Conservation (phyloP, 2,329 filamentous ascomycete genomes). For the Biscogniauxia mediterranea region DNA sequence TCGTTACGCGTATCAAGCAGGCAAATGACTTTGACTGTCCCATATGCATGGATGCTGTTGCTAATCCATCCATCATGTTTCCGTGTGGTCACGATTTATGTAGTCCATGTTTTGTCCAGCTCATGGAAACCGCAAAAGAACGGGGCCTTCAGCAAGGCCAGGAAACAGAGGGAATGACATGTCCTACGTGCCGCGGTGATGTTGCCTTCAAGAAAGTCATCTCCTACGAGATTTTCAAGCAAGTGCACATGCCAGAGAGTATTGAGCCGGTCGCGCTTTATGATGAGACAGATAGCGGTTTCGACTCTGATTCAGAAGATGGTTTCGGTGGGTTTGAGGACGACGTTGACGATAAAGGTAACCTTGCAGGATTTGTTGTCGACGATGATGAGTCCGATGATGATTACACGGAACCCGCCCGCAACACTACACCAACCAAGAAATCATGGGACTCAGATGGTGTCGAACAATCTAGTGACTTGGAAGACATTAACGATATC, state of each 20-base stretch:
- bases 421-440: slow-evolving; percentile 27
- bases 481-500: slow-evolving; percentile 15
- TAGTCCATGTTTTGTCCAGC: slow-evolving; percentile 69
- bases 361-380: slow-evolving; percentile 23
- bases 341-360: slow-evolving; percentile 29
- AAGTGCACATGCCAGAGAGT: slow-evolving; percentile 63
- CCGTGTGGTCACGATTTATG: slow-evolving; percentile 84
- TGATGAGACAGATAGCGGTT: slow-evolving; percentile 36
- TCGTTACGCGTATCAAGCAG: slow-evolving; percentile 64
- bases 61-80: slow-evolving; percentile 74
- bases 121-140: slow-evolving; percentile 59
- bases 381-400: slow-evolving; percentile 40
- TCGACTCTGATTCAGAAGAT: slow-evolving; percentile 31
- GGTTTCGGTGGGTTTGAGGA: slow-evolving; percentile 33
- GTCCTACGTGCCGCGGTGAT: slow-evolving; percentile 70
- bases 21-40: slow-evolving; percentile 71
- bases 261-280: slow-evolving; percentile 31
- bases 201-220: slow-evolving; percentile 70
- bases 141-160: slow-evolving; percentile 58
- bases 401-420: slow-evolving; percentile 32
- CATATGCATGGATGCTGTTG: slow-evolving; percentile 74
- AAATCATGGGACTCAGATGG: slow-evolving; percentile 3
- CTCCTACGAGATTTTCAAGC: slow-evolving; percentile 70
- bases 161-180: slow-evolving; percentile 58
- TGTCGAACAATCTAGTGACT: slow-evolving; percentile 8